Evolutionary conservation across 1,284 basidiomycete species (phyloP), one percentile per base, ranked within the genome.

Genomic region (Fomitopsis schrenkii): DNA sequence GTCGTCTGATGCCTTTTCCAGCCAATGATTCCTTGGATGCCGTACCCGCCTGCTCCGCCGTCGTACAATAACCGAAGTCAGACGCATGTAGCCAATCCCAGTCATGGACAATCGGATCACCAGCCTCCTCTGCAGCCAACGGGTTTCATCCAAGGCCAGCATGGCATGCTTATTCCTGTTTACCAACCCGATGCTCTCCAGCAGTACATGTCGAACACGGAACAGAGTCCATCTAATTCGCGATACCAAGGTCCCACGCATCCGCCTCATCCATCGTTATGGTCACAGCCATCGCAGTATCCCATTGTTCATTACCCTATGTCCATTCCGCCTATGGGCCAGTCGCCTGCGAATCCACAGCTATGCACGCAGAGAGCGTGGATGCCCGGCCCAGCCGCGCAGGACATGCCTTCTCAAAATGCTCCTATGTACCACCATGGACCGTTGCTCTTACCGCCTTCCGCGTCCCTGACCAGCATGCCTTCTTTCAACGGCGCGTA

Each of bases 131-230:
- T 90, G 15, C 75, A 81, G 44, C 84, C 89, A 2, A 83, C 86
- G 0, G 87, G 87, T 3, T 91, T 91, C 68, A 83, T 89, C 59
- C 87, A 90, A 63, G 84, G 86, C 55, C 86, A 89, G 59, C 85
- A 88, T 59, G 88, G 88, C 4, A 82, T 83, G 26, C 77, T 91
- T 19, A 82, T 90, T 57, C 82, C 90, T 17, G 80, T 90, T 33
- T 91, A 91, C 71, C 84, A 83, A 33, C 85, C 85, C 5, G 88
- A 91, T 55, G 87, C 84, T 1, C 76, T 90, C 30, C 81, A 79
- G 55, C 77, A 82, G 57, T 84, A 85, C 62, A 82, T 84, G 80
- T 66, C 77, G 17, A 76, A 69, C 62, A 70, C 60, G 57, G 62
- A 64, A 30, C 69, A 61, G 10, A 42, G 60, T 30, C 74, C 74